Evolutionary conservation across 1,139 yeast genomes (phyloP).

Genomic region (Protomyces inouyei): DNA sequence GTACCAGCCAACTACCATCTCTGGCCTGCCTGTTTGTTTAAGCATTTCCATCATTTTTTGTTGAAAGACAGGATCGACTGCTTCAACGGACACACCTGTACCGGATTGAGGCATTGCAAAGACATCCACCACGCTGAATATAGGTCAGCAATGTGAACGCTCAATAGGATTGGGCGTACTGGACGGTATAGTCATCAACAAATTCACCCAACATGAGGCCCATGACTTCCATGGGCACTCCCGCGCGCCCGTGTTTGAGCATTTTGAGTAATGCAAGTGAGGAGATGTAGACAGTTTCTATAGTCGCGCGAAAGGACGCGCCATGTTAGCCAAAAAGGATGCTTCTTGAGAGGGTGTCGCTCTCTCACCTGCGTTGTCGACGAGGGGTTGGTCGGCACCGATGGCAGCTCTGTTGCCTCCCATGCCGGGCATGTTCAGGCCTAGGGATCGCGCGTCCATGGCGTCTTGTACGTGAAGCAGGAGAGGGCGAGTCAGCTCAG

Average conservation of each 20-base stretch:
- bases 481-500: no score
- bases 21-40: constrained; percentile 93
- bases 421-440: neutral
- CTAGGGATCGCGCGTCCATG: neutral
- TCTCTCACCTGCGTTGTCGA: constrained; percentile 17
- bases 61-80: constrained; percentile 98
- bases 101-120: constrained; percentile 49
- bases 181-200: constrained; percentile 95
- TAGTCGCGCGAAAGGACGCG: neutral
- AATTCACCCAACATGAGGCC: constrained; percentile 98
- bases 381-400: constrained; percentile 13
- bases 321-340: neutral
- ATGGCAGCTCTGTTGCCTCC: neutral
- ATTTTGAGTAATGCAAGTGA: constrained; percentile 80
- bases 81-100: constrained; percentile 98
- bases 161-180: neutral
- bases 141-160: neutral
- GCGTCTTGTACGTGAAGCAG: neutral
- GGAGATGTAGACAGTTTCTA: constrained; percentile 57
- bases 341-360: no score
- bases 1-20: constrained; percentile 98
- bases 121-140: constrained; percentile 18
- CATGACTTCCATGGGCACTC: constrained; percentile 99
- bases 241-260: constrained; percentile 54
- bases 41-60: constrained; percentile 99